Evolutionary conservation across 177 flowering plant species (phyloP), one percentile per base, ranked within the genome.

Genomic region (Vitis hybrid): DNA sequence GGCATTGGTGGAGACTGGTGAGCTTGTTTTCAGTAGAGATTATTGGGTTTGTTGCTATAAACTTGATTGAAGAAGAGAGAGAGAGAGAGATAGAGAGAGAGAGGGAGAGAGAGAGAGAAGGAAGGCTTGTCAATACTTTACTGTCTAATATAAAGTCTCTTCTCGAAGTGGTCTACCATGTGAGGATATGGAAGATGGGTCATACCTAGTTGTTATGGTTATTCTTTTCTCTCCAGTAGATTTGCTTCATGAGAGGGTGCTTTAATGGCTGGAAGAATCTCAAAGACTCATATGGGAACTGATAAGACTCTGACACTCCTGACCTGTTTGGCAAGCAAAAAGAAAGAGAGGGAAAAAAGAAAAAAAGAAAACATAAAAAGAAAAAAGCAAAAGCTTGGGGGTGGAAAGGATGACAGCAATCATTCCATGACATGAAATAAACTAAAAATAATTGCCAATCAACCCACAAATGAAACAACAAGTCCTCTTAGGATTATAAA

Each of bases 261-360:
- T 67, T 67, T 70, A 59, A 69, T 64, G 72, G 74, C 56, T 31
- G 68, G 70, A 76, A 76, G 79, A 76, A 72, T 72, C 76, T 75
- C 62, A 13, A 21, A 19, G 72, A 63, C 67, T 62, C 58, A 70
- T 55, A 51, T 56, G 67, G 76, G 22, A 69, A 39, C 70, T 70
- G 74, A 70, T 67, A 64, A 60, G 80, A 68, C 75, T 39, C 75
- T 60, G 75, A 74, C 75, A 71, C 39, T 19, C 62, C 51, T 55
- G 72, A 67, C 70, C 70, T 70, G 74, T 71, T 67, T 67, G 72
- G 50, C 71, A 64, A 67, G 3, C 33, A 53, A 39, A 69, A 56
- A 5, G 15, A 19, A n/a, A 51, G 39, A 56, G 51, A 56, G 26
- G 11, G 49, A 50, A 56, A 16, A 51, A n/a, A 56, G 10, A 72